These are phyloP conservation scores for Aquanectria penicillioides DNA, from an alignment of 2,329 filamentous ascomycete species.

Conservation along the genomic window DNA sequence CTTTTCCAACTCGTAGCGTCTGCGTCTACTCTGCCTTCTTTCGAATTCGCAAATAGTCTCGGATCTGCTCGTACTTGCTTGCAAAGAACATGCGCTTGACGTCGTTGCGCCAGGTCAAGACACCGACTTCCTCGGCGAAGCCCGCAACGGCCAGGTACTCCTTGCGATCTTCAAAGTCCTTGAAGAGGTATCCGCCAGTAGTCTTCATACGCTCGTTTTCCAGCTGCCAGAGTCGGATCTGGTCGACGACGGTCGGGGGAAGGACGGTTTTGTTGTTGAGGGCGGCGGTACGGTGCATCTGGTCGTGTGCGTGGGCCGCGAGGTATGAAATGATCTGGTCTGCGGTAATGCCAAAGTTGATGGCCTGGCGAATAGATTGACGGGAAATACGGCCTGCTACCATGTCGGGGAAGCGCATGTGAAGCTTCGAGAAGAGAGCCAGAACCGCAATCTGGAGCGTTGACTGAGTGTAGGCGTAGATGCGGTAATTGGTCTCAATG, in stretches of 20 bases:
- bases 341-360: slow-evolving; percentile 89
- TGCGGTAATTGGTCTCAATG: slow-evolving; percentile 95
- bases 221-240: slow-evolving; percentile 97
- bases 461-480: slow-evolving; percentile 96
- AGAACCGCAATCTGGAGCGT: slow-evolving; percentile 95
- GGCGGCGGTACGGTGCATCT: slow-evolving; percentile 79
- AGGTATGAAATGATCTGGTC: slow-evolving; percentile 97
- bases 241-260: slow-evolving; percentile 95
- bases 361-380: slow-evolving; percentile 86
- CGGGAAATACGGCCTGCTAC: slow-evolving; percentile 92
- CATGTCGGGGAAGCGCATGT: slow-evolving; percentile 93
- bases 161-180: slow-evolving; percentile 78
- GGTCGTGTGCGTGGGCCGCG: slow-evolving; percentile 90
- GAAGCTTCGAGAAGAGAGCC: slow-evolving; percentile 86
- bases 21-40: slow-evolving; percentile 58
- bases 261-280: slow-evolving; percentile 74
- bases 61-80: slow-evolving; percentile 88
- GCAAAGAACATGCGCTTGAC: slow-evolving; percentile 88
- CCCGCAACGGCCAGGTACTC: slow-evolving; percentile 77
- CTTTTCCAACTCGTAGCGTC: not conserved
- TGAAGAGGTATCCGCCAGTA: slow-evolving; percentile 85
- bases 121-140: slow-evolving; percentile 91
- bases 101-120: slow-evolving; percentile 88
- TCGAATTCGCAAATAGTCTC: slow-evolving; percentile 77
- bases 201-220: slow-evolving; percentile 95